These are phyloP conservation scores for Cladorrhinum sp. DNA, from an alignment of 2,329 filamentous ascomycete species.

Conservation along the genomic window DNA sequence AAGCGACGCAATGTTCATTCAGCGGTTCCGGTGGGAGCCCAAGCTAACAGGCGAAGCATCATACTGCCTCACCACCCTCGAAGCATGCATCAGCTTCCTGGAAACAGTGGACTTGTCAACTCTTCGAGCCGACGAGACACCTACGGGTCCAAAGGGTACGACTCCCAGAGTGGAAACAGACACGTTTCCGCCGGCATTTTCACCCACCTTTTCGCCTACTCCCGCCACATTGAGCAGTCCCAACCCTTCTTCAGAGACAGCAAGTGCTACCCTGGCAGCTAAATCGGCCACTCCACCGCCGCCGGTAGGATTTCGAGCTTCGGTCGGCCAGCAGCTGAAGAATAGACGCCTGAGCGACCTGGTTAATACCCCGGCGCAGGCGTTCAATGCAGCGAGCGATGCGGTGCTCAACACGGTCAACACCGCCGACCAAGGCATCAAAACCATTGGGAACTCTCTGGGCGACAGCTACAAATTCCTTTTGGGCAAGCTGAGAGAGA, in stretches of 20 bases:
- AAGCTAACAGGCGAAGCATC: constrained; percentile 92
- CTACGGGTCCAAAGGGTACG: constrained; percentile 61
- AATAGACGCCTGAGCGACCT: constrained; percentile 80
- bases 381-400: constrained; percentile 78
- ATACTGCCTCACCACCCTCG: constrained; percentile 93
- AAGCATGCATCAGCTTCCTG: constrained; percentile 90
- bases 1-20: constrained; percentile 93
- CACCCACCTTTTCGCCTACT: constrained; percentile 37
- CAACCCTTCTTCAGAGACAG: constrained; percentile 31
- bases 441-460: constrained; percentile 85
- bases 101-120: constrained; percentile 94
- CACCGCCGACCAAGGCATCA: constrained; percentile 86
- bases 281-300: constrained; percentile 36
- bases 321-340: constrained; percentile 47
- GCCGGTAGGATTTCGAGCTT: constrained; percentile 41
- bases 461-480: constrained; percentile 93
- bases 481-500: constrained; percentile 80
- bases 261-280: constrained; percentile 19
- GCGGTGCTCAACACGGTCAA: constrained; percentile 81
- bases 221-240: constrained; percentile 32
- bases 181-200: constrained; percentile 57
- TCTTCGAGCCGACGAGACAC: constrained; percentile 73
- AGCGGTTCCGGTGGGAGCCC: constrained; percentile 79
- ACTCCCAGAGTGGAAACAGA: constrained; percentile 30
- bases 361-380: constrained; percentile 78